Evolutionary conservation across 352 stramenopile genomes (phyloP).

Genomic region (Phytophthora cryptogea): DNA sequence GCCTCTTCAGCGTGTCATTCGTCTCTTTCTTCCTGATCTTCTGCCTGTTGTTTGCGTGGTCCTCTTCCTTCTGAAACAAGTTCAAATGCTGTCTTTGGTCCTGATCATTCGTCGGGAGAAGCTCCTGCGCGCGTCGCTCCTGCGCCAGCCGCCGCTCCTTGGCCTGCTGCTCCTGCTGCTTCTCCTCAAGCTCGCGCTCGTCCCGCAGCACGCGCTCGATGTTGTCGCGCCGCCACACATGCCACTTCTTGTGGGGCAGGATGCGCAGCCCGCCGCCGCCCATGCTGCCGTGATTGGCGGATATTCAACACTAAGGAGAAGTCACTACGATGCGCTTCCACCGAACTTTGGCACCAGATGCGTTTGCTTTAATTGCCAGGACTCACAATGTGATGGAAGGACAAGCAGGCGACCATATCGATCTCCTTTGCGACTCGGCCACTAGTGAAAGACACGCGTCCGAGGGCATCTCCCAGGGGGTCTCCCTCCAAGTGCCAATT

Average conservation of each 20-base stretch:
- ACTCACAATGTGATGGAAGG: too few relatives aligned
- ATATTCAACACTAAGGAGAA: neutral
- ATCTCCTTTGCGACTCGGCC: too few relatives aligned
- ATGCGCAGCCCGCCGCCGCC: constrained; percentile 69
- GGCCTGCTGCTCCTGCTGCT: constrained; percentile 16
- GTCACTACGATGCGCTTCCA: too few relatives aligned
- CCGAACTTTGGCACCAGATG: too few relatives aligned
- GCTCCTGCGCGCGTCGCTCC: constrained; percentile 43
- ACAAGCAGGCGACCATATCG: too few relatives aligned
- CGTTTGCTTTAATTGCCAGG: too few relatives aligned
- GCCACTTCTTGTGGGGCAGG: constrained; percentile 82
- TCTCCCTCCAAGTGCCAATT: too few relatives aligned
- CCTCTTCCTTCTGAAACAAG: constrained; percentile 44
- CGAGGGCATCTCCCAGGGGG: too few relatives aligned
- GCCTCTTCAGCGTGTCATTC: constrained; percentile 38
- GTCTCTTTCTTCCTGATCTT: constrained; percentile 3
- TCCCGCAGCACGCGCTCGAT: constrained; percentile 78
- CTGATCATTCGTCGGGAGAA: constrained; percentile 9
- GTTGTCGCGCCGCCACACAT: constrained; percentile 86
- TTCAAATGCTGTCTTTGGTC: constrained; percentile 35
- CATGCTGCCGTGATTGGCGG: constrained; percentile 35
- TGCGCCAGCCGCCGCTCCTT: constrained; percentile 38
- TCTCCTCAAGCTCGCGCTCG: constrained; percentile 54
- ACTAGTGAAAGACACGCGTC: too few relatives aligned
- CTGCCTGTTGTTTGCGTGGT: neutral